Evolutionary conservation across 495 filamentous ascomycete species (phyloP).

Genomic region (Symbiotaphrina buchneri): DNA sequence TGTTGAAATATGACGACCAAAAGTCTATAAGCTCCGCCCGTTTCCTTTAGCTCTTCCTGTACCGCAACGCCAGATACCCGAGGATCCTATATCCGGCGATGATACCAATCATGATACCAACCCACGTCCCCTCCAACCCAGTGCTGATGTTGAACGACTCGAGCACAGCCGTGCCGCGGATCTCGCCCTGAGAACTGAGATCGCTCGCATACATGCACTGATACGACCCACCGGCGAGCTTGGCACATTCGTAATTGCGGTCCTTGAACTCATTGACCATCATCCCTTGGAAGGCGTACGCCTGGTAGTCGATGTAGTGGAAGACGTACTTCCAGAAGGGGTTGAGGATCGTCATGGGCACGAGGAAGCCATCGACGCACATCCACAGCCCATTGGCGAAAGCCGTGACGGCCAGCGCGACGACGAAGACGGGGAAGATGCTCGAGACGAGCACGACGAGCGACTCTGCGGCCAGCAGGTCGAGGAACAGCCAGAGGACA

Average conservation of each 20-base stretch:
- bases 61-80: conserved; percentile 18
- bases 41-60: not conserved
- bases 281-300: conserved; percentile 76
- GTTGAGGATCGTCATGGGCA: conserved; percentile 45
- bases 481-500: conserved; percentile 73
- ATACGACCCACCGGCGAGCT: conserved; percentile 15
- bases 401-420: conserved; percentile 49
- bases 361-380: conserved; percentile 61
- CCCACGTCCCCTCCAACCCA: conserved; percentile 40
- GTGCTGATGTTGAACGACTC: conserved; percentile 41
- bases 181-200: conserved; percentile 36
- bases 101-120: conserved; percentile 54
- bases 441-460: conserved; percentile 55
- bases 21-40: too few species aligned
- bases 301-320: conserved; percentile 66
- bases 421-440: conserved; percentile 56
- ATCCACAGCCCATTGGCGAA: conserved; percentile 81
- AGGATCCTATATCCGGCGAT: conserved; percentile 48
- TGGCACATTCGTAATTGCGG: conserved; percentile 33
- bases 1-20: too few species aligned
- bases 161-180: conserved; percentile 44
- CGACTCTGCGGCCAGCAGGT: conserved; percentile 59
- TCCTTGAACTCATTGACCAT: conserved; percentile 65
- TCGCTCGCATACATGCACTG: conserved; percentile 48
- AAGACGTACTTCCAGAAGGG: conserved; percentile 71